Percentiles rank a stretch among this genome's conserved stretches.
Conservation (phyloP, 2,329 filamentous ascomycete species). For the Alternaria longipes region DNA sequence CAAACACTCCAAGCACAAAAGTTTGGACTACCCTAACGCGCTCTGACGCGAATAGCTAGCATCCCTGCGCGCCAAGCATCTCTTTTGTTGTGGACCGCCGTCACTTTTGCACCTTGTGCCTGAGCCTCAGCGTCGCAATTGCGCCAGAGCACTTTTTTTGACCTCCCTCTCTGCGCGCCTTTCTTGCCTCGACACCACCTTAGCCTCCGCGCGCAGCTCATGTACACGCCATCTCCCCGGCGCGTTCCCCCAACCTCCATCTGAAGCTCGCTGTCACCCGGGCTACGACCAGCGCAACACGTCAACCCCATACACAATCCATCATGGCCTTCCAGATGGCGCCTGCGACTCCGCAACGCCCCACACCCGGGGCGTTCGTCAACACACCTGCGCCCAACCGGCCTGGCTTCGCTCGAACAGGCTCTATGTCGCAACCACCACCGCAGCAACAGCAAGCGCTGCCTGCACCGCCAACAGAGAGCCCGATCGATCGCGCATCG, state of each 20-base stretch:
- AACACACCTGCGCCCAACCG: constrained; percentile 71
- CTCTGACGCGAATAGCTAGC: constrained; percentile 26
- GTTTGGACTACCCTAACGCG: constrained; percentile 25
- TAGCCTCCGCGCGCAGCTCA: constrained; percentile 35
- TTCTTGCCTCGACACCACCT: constrained; percentile 17
- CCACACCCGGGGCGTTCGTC: constrained; percentile 78
- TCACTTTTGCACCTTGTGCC: constrained; percentile 33
- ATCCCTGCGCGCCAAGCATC: constrained; percentile 32
- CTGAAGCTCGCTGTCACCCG: constrained; percentile 36
- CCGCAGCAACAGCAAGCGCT: constrained; percentile 33
- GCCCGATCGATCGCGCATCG: constrained; percentile 81
- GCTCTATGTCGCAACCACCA: constrained; percentile 39
- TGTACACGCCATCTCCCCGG: constrained; percentile 38
- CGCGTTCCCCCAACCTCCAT: constrained; percentile 42
- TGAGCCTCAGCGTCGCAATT: constrained; percentile 41
- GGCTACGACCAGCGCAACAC: constrained; percentile 30
- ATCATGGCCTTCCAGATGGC: constrained; percentile 44
- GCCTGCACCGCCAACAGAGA: constrained; percentile 46
- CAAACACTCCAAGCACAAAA: constrained; percentile 14
- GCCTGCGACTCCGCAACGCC: constrained; percentile 69
- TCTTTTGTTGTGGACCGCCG: constrained; percentile 41
- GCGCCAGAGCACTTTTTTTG: constrained; percentile 28
- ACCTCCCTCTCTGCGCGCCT: constrained; percentile 28
- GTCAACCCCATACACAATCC: constrained; percentile 14
- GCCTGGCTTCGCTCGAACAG: constrained; percentile 36